Evolutionary conservation across 1,284 basidiomycete genomes (phyloP).

Genomic region (Leccinum huronense): DNA sequence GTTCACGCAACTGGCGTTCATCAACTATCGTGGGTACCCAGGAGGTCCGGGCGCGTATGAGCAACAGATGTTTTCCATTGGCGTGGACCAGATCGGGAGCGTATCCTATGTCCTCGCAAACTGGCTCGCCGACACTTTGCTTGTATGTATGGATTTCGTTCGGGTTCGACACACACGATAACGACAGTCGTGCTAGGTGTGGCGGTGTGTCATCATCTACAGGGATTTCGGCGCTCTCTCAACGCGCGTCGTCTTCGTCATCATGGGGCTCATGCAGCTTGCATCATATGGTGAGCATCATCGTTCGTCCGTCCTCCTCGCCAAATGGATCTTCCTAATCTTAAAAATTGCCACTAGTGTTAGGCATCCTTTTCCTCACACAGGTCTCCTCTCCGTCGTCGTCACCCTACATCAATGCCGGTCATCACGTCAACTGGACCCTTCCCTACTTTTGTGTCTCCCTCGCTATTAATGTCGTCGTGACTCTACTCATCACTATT

Average conservation of each 20-base stretch:
- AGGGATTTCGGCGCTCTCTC: slow-evolving; percentile 19
- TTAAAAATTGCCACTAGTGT: slow-evolving; percentile 10
- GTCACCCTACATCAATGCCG: slow-evolving; percentile 24
- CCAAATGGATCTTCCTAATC: neutral
- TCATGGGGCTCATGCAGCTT: slow-evolving; percentile 29
- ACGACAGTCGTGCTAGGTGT: slow-evolving; percentile 27
- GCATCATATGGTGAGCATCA: slow-evolving; percentile 26
- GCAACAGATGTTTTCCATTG: slow-evolving; percentile 25
- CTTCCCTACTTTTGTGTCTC: slow-evolving; percentile 29
- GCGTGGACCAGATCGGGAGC: slow-evolving; percentile 27
- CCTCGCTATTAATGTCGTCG: slow-evolving; percentile 25
- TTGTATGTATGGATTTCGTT: slow-evolving; percentile 29
- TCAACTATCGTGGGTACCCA: slow-evolving; percentile 35
- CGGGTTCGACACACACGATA: neutral
- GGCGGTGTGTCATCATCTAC: slow-evolving; percentile 35
- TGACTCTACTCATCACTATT: slow-evolving; percentile 23
- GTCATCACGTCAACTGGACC: slow-evolving; percentile 28
- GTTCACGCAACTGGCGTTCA: slow-evolving; percentile 35
- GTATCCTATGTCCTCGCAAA: slow-evolving; percentile 30
- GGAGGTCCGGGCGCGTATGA: slow-evolving; percentile 31
- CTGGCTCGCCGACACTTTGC: slow-evolving; percentile 33
- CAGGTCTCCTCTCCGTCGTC: slow-evolving; percentile 32
- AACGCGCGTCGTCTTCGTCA: slow-evolving; percentile 15
- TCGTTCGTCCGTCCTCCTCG: neutral
- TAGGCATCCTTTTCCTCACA: slow-evolving; percentile 29